phyloP scores from a whole-genome alignment of 495 filamentous ascomycete species.

The Penicillium goetzii region DNA sequence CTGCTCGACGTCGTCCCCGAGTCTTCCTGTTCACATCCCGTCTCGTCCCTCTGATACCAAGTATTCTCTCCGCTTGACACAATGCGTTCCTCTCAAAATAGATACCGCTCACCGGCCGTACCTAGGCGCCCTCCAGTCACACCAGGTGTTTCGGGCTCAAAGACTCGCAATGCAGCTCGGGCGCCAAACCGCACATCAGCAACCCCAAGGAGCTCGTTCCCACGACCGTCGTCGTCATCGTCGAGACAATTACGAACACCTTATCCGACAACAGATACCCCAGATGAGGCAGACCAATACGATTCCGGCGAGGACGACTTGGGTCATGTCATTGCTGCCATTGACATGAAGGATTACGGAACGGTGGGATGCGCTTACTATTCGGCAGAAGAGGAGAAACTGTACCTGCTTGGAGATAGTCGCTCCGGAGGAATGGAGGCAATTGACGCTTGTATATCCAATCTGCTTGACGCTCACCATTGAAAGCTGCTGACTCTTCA shows the following conservation, averaged over 20 bases:
- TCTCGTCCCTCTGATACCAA: not conserved
- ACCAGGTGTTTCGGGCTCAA: conserved; percentile 21
- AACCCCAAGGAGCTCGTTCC: conserved; percentile 7
- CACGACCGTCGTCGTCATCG: conserved; percentile 10
- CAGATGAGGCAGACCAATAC: conserved; percentile 4
- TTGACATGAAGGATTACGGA: conserved; percentile 73
- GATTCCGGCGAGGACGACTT: conserved; percentile 55
- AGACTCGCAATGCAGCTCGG: conserved; percentile 7
- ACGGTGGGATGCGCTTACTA: conserved; percentile 90
- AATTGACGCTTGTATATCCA: conserved; percentile 61
- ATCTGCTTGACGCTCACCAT: conserved; percentile 11
- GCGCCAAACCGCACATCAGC: conserved; percentile 12
- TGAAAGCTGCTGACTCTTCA: not conserved
- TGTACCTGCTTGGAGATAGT: conserved; percentile 85
- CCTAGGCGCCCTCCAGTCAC: conserved; percentile 17
- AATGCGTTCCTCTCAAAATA: conserved; percentile 31
- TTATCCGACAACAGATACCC: conserved; percentile 18
- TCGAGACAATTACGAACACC: conserved; percentile 17
- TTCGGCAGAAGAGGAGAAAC: conserved; percentile 68
- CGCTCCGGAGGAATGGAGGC: conserved; percentile 68
- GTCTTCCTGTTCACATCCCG: not conserved
- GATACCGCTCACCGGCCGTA: conserved; percentile 25
- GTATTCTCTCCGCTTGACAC: not conserved
- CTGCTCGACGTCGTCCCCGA: not conserved
- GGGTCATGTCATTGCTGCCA: conserved; percentile 80